phyloP scores from a whole-genome alignment of 1,284 basidiomycete genomes.

The Heterobasidion parviporum region DNA sequence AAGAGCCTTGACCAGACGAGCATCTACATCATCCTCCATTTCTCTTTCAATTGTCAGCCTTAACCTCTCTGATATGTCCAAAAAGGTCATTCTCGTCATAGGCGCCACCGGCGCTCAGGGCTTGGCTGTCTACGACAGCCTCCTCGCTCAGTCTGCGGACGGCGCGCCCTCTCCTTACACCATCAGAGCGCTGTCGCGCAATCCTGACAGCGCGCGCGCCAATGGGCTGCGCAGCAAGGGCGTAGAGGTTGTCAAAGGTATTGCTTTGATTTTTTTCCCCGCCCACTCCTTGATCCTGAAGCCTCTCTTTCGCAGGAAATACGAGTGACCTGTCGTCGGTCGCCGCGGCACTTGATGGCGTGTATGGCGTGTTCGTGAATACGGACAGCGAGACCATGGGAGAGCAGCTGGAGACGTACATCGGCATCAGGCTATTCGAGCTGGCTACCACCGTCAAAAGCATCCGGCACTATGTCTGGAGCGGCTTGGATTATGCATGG shows the following conservation, averaged over 20 bases:
- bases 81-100: slow-evolving; percentile 37
- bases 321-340: slow-evolving; percentile 19
- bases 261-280: neutral
- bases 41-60: no score
- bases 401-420: slow-evolving; percentile 31
- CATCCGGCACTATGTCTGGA: slow-evolving; percentile 30
- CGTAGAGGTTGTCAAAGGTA: slow-evolving; percentile 34
- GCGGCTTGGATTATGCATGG: slow-evolving; percentile 28
- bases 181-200: slow-evolving; percentile 36
- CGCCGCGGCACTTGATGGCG: slow-evolving; percentile 27
- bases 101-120: slow-evolving; percentile 44
- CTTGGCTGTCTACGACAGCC: slow-evolving; percentile 30
- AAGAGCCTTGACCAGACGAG: no score
- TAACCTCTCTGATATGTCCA: no score
- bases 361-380: slow-evolving; percentile 38
- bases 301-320: neutral
- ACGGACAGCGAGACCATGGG: slow-evolving; percentile 38
- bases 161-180: slow-evolving; percentile 34
- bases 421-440: slow-evolving; percentile 37
- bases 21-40: no score
- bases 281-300: neutral
- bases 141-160: slow-evolving; percentile 28
- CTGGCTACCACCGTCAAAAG: slow-evolving; percentile 27
- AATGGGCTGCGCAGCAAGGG: slow-evolving; percentile 26
- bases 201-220: slow-evolving; percentile 27